Percentiles rank a stretch among this genome's conserved stretches.
These are phyloP conservation scores for Boletus coccyginus DNA, from an alignment of 768 basidiomycete genomes.

Conservation along the genomic window DNA sequence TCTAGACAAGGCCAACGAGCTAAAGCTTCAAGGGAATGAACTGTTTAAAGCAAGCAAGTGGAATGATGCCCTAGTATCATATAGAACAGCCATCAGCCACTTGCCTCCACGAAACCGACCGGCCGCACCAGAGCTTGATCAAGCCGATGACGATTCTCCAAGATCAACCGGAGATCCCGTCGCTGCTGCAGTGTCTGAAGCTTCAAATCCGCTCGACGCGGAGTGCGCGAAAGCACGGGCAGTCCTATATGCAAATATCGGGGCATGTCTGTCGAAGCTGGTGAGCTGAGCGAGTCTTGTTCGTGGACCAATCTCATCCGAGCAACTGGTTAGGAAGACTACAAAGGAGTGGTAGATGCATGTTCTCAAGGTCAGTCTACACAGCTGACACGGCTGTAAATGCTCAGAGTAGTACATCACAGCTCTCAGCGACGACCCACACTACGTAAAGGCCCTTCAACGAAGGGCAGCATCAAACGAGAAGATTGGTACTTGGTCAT, in stretches of 20 bases:
- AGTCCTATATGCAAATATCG: slow-evolving; percentile 83
- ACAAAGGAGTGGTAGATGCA: slow-evolving; percentile 75
- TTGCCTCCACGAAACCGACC: slow-evolving; percentile 50
- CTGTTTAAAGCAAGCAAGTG: slow-evolving; percentile 64
- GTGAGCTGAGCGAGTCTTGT: slow-evolving; percentile 40
- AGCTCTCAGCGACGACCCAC: slow-evolving; percentile 87
- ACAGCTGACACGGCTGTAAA: background rate
- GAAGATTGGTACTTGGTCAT: slow-evolving; percentile 75
- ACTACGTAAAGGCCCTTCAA: slow-evolving; percentile 84
- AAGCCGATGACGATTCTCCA: slow-evolving; percentile 20
- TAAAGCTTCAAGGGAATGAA: slow-evolving; percentile 76
- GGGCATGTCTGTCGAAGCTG: slow-evolving; percentile 77
- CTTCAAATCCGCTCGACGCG: slow-evolving; percentile 36
- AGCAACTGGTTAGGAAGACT: slow-evolving; percentile 52
- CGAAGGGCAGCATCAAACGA: slow-evolving; percentile 88
- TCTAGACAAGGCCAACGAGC: slow-evolving; percentile 51
- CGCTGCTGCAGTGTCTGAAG: slow-evolving; percentile 5
- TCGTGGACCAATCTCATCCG: background rate
- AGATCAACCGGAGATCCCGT: slow-evolving; percentile 10
- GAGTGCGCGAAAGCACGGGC: slow-evolving; percentile 61
- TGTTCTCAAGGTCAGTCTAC: slow-evolving; percentile 65
- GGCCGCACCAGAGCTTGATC: slow-evolving; percentile 15
- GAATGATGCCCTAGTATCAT: slow-evolving; percentile 68
- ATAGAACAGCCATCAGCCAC: slow-evolving; percentile 63
- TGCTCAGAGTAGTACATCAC: slow-evolving; percentile 6